These are phyloP conservation scores for Xylariales sp. DNA, from an alignment of 2,329 filamentous ascomycete species.

Conservation along the genomic window DNA sequence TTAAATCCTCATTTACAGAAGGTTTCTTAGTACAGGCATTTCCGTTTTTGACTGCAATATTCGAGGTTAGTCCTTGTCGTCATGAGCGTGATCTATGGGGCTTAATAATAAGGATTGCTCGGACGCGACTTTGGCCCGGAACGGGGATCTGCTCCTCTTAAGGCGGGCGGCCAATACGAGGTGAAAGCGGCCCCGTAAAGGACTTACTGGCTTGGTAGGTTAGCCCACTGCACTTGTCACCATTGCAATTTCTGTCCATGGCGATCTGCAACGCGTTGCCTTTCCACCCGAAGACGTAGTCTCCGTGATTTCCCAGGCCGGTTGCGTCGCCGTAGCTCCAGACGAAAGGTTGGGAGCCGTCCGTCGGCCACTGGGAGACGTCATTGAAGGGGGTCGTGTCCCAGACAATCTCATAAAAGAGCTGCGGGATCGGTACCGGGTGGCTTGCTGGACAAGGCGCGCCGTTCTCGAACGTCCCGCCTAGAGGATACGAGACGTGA, in stretches of 20 bases:
- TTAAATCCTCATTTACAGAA: slow-evolving; percentile 39
- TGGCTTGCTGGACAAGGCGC: slow-evolving; percentile 43
- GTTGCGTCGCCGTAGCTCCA: slow-evolving; percentile 44
- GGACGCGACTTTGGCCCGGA: too few species aligned
- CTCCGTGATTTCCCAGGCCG: slow-evolving; percentile 50
- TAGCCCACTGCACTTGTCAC: slow-evolving; percentile 36
- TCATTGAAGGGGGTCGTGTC: slow-evolving; percentile 45
- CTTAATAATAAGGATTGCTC: too few species aligned
- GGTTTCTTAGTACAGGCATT: slow-evolving; percentile 18
- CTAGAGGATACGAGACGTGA: slow-evolving; percentile 61
- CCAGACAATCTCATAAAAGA: slow-evolving; percentile 47
- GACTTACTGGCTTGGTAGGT: slow-evolving; percentile 38
- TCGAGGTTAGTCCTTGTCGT: neutral
- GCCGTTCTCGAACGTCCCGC: slow-evolving; percentile 43
- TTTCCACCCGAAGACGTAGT: slow-evolving; percentile 49
- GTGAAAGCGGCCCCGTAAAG: neutral
- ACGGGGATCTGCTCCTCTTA: too few species aligned
- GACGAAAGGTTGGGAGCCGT: slow-evolving; percentile 31
- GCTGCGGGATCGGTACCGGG: slow-evolving; percentile 45
- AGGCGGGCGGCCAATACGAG: too few species aligned
- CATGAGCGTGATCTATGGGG: too few species aligned
- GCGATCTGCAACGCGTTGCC: slow-evolving; percentile 50
- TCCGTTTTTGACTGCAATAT: neutral
- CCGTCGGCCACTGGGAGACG: slow-evolving; percentile 23
- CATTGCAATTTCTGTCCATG: slow-evolving; percentile 44